Percentiles rank a stretch among this genome's conserved stretches.
Evolutionary conservation across 1,284 basidiomycete genomes (phyloP).

Genomic region (Cryptococcus amylolentus): DNA sequence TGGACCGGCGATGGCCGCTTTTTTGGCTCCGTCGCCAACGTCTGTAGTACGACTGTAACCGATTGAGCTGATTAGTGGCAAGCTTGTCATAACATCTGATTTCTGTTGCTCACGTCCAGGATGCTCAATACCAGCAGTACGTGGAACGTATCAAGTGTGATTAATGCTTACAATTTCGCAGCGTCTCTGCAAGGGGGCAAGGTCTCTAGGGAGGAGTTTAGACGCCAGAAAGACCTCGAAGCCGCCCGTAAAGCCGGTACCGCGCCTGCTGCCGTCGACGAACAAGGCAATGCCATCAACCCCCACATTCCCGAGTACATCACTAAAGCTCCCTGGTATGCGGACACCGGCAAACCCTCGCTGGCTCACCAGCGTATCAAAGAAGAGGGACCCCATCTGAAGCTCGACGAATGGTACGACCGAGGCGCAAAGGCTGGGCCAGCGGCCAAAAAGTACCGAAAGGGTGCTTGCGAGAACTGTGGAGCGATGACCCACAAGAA

Average conservation of each 20-base stretch:
- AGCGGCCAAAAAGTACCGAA: conserved; percentile 91
- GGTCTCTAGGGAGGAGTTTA: conserved; percentile 86
- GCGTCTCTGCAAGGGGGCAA: conserved; percentile 58
- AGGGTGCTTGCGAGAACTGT: conserved; percentile 98
- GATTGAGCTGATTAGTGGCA: too few species aligned
- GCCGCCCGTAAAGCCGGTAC: conserved; percentile 96
- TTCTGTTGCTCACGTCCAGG: background rate
- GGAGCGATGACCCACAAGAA: conserved; percentile 92
- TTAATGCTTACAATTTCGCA: conserved; percentile 10
- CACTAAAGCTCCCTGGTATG: conserved; percentile 97
- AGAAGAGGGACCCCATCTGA: conserved; percentile 60
- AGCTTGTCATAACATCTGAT: too few species aligned
- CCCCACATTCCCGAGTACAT: conserved; percentile 98
- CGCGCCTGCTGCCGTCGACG: conserved; percentile 88
- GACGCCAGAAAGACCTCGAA: conserved; percentile 91
- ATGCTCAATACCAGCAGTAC: conserved; percentile 22
- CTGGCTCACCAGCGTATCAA: conserved; percentile 87
- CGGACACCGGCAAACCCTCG: conserved; percentile 82
- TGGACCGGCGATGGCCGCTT: too few species aligned
- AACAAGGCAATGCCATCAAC: conserved; percentile 92
- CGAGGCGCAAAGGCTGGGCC: conserved; percentile 81
- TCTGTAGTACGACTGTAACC: too few species aligned
- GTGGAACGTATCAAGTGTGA: background rate
- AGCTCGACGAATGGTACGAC: conserved; percentile 89
- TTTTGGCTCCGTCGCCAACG: too few species aligned